Base-by-base conservation (phyloP, 163 green algal species). In the Trebouxia gelatinosa region DNA sequence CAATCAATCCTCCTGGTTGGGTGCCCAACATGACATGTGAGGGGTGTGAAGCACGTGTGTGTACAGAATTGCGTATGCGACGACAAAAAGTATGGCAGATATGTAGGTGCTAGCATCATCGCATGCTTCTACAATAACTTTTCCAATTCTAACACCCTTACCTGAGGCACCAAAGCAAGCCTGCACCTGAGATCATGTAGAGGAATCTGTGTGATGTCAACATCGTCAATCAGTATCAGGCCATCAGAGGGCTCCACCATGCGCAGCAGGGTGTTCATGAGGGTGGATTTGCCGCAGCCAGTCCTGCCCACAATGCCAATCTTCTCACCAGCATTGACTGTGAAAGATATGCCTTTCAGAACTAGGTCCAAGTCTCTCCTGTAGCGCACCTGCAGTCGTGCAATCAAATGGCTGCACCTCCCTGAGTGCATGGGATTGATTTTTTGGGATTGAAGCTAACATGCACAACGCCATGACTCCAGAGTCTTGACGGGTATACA, bases 261-360 rank as follows among this genome's bases (percentile, higher is more conserved):
- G 3, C 96, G 87, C 84, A 95, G 98, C 46, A 99, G 89, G 40
- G 92, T 85, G 74, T 96, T 86, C 74, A 98, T 95, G 29, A 99
- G 87, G 2, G 92, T 96, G 75, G 78, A 92, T 86, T 99, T 99
- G 51, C 95, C 95, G 74, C 89, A 94, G 39, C 95, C 95, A 28
- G 94, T 97, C 35, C 93, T 88, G 17, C 94, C 94, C 39, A 92
- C 93, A 48, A 98, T 91, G 77, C 92, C 93, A 23, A 95, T 66
- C 81, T 88, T 89, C 37, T 86, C 84, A 2, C 83, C 84, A 11
- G 85, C 58, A 7, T n/a, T 11, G 31, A 89, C 70, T 5, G 61
- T 32, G 57, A 89, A 89, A 39, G 74, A 82, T 23, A 89, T 75
- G 6, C 85, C 75, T 77, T 85, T 75, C 76, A 62, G 43, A 23